Evolutionary conservation across 2,329 filamentous ascomycete species (phyloP).

Genomic region (Hyphodiscus sp.): DNA sequence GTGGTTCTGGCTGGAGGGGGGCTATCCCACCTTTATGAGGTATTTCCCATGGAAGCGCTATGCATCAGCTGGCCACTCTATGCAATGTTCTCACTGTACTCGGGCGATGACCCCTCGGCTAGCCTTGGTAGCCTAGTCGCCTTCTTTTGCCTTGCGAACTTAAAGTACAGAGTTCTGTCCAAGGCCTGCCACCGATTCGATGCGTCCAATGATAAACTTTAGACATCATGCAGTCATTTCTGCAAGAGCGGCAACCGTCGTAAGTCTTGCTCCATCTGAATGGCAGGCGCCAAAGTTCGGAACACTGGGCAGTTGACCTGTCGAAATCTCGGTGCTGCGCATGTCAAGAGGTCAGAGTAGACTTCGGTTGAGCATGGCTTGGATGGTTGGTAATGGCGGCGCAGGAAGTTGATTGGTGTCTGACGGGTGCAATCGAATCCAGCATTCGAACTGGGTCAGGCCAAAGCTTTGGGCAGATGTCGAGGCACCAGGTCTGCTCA

Average conservation of each 20-base stretch:
- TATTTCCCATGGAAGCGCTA: not conserved
- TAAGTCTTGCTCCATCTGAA: not conserved
- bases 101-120: not conserved
- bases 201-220: not conserved
- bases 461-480: not conserved
- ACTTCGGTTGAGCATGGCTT: not conserved
- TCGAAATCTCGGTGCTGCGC: not conserved
- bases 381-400: not conserved
- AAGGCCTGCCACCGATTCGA: not conserved
- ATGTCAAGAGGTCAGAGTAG: not conserved
- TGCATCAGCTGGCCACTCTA: not conserved
- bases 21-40: not conserved
- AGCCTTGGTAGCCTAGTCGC: not conserved
- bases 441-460: not conserved
- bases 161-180: not conserved
- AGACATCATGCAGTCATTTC: not conserved
- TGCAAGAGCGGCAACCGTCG: not conserved
- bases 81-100: not conserved
- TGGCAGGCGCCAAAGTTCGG: not conserved
- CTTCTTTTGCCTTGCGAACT: not conserved
- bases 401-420: not conserved
- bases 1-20: not conserved
- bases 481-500: not conserved
- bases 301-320: not conserved
- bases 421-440: no score